phyloP scores from a whole-genome alignment of 192 early-diverging fungal species.

The Polychytrium aggregatum region DNA sequence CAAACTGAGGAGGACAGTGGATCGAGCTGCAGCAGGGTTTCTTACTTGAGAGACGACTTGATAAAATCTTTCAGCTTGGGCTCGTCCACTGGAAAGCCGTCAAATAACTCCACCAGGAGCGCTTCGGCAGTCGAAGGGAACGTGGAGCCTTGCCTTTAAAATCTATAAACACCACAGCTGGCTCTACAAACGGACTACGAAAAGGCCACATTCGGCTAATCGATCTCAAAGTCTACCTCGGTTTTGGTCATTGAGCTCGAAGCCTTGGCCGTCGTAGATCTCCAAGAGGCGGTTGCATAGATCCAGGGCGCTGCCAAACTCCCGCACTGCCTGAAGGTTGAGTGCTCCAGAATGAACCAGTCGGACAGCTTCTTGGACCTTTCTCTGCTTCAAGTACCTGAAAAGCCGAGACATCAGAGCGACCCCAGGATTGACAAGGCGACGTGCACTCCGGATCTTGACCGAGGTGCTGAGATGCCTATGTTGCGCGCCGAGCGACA shows the following conservation, averaged over 20 bases:
- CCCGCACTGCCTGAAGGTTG: constrained; percentile 65
- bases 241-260: constrained; percentile 59
- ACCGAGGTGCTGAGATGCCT: too few relatives aligned
- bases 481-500: too few relatives aligned
- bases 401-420: background rate
- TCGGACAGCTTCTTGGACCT: constrained; percentile 59
- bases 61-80: background rate
- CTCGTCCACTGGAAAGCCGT: constrained; percentile 32
- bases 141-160: background rate
- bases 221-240: too few relatives aligned
- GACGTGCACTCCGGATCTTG: too few relatives aligned
- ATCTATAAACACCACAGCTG: background rate
- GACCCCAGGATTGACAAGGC: background rate
- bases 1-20: too few relatives aligned
- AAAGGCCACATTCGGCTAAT: background rate
- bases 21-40: too few relatives aligned
- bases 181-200: background rate
- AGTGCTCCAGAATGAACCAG: constrained; percentile 71
- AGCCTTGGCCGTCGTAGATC: constrained; percentile 56
- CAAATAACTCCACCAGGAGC: constrained; percentile 53
- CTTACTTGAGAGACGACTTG: too few relatives aligned
- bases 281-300: constrained; percentile 71
- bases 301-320: constrained; percentile 74
- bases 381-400: constrained; percentile 82
- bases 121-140: constrained; percentile 14